Evolutionary conservation across 768 basidiomycete genomes (phyloP).

Genomic region (Pholiota conissans): DNA sequence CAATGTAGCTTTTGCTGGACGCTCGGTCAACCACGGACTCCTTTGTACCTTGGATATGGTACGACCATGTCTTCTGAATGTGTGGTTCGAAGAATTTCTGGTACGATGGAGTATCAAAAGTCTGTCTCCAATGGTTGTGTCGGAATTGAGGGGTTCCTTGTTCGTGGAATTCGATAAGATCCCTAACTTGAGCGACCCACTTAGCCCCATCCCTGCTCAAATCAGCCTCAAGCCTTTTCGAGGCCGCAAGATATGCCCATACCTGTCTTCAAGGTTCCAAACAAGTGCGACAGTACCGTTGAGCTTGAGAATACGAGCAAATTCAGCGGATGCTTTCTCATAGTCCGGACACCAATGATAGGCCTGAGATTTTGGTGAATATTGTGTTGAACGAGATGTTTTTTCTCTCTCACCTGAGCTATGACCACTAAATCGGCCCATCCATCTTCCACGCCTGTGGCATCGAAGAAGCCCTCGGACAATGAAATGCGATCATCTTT

Average conservation of each 20-base stretch:
- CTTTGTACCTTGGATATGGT: constrained; percentile 50
- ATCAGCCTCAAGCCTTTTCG: background rate
- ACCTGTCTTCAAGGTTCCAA: constrained; percentile 93
- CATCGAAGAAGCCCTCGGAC: constrained; percentile 71
- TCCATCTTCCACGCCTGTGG: constrained; percentile 54
- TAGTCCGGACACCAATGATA: constrained; percentile 94
- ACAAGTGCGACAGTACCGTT: constrained; percentile 70
- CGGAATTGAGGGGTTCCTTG: constrained; percentile 81
- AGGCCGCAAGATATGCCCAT: background rate
- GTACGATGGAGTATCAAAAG: constrained; percentile 68
- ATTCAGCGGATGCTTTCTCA: constrained; percentile 69
- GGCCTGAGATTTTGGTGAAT: constrained; percentile 47
- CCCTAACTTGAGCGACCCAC: constrained; percentile 79
- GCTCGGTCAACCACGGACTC: constrained; percentile 65
- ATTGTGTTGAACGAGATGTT: background rate
- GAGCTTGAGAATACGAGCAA: constrained; percentile 78
- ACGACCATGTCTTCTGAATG: constrained; percentile 55
- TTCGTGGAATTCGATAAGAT: constrained; percentile 69
- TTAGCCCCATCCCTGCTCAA: constrained; percentile 47
- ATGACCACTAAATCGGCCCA: constrained; percentile 82
- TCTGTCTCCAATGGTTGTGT: constrained; percentile 67
- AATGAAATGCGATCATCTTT: constrained; percentile 52
- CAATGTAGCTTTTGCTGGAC: constrained; percentile 84
- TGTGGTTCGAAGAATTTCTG: constrained; percentile 55
- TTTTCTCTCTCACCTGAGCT: constrained; percentile 57